These are phyloP conservation scores for Globisporangium solare DNA, from an alignment of 352 stramenopile species.

Conservation along the genomic window DNA sequence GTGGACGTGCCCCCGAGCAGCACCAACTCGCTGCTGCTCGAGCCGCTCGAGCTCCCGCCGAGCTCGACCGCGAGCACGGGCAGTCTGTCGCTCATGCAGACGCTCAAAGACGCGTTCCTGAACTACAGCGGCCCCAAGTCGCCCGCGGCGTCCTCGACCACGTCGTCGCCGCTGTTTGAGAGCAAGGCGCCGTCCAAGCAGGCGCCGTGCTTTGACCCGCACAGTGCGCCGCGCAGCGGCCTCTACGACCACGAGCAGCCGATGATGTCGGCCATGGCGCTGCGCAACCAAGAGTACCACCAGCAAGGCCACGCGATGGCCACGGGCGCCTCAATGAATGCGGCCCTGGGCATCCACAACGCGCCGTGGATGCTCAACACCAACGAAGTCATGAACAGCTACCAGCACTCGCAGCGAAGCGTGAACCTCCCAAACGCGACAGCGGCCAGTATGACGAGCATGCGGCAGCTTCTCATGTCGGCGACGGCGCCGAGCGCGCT, in stretches of 20 bases:
- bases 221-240: not conserved
- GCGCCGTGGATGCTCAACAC: conserved; percentile 1
- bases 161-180: no score
- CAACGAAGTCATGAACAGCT: not conserved
- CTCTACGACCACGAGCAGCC: conserved; percentile 7
- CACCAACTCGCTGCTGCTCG: conserved; percentile 19
- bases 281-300: conserved; percentile 8
- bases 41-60: conserved; percentile 14
- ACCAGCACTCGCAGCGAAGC: not conserved
- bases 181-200: not conserved
- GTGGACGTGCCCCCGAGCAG: conserved; percentile 12
- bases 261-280: not conserved
- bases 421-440: not conserved
- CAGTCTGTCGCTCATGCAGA: conserved; percentile 15
- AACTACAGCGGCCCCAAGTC: conserved; percentile 14
- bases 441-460: not conserved
- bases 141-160: conserved; percentile 9
- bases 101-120: conserved; percentile 26
- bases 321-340: conserved; percentile 6
- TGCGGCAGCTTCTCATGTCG: conserved; percentile 8
- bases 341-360: conserved; percentile 7
- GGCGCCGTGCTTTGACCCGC: not conserved
- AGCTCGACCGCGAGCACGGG: conserved; percentile 11
- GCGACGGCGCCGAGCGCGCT: not conserved
- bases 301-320: not conserved